These are phyloP conservation scores for Pisolithus sp. DNA, from an alignment of 768 basidiomycete genomes.

Conservation along the genomic window DNA sequence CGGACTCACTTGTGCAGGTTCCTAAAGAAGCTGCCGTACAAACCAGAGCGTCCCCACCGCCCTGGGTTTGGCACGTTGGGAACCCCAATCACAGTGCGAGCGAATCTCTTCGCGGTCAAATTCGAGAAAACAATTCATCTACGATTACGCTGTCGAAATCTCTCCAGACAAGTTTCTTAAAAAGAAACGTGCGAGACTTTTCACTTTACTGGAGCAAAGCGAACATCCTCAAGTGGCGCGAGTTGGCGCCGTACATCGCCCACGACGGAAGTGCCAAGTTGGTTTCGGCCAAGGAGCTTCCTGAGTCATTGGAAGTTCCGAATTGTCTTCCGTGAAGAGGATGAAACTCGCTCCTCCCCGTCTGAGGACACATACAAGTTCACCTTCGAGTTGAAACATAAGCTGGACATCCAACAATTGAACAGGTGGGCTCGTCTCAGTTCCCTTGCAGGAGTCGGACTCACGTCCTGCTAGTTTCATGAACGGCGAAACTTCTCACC, in stretches of 20 bases:
- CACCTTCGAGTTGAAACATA: constrained; percentile 25
- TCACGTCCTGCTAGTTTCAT: constrained; percentile 29
- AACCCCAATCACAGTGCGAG: constrained; percentile 33
- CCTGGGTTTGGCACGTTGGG: constrained; percentile 43
- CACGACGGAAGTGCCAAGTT: constrained; percentile 40
- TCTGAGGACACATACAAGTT: constrained; percentile 33
- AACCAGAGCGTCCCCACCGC: constrained; percentile 36
- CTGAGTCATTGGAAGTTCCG: constrained; percentile 29
- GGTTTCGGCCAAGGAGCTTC: constrained; percentile 34
- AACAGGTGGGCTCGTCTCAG: constrained; percentile 24
- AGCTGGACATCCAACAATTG: constrained; percentile 26
- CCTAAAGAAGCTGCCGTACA: constrained; percentile 26
- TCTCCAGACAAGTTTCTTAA: constrained; percentile 30
- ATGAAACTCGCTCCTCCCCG: constrained; percentile 26
- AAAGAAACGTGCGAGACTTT: constrained; percentile 36
- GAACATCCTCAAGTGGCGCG: constrained; percentile 30
- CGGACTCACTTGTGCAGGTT: constrained; percentile 21
- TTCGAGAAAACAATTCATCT: constrained; percentile 35
- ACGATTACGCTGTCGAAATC: constrained; percentile 40
- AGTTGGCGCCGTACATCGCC: constrained; percentile 26
- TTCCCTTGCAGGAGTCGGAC: not conserved
- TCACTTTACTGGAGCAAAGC: constrained; percentile 37
- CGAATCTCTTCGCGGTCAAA: constrained; percentile 45
- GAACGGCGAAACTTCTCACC: constrained; percentile 30
- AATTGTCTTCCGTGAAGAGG: constrained; percentile 37